Evolutionary conservation across 345 rosid genomes (phyloP).

Genomic region (Eucalyptus coolabah): DNA sequence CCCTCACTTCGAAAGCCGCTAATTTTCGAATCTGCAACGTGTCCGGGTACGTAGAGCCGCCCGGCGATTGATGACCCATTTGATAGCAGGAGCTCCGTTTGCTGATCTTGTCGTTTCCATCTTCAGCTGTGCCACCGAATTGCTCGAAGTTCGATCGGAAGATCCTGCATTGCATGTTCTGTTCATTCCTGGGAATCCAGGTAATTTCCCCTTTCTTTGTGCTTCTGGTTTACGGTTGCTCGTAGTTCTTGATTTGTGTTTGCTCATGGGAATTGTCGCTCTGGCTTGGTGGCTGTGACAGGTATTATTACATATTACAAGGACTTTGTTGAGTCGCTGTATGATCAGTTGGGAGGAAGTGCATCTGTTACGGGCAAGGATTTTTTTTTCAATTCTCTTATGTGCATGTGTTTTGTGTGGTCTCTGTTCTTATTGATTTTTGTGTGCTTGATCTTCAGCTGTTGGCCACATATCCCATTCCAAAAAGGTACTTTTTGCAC

Average conservation of each 20-base stretch:
- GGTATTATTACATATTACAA: constrained; percentile 70
- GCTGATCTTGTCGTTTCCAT: not conserved
- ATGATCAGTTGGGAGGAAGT: constrained; percentile 46
- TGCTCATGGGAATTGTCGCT: not conserved
- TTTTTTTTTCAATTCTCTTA: not conserved
- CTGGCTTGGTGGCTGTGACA: constrained; percentile 5
- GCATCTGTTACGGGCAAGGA: constrained; percentile 48
- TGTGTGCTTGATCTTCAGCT: constrained; percentile 13
- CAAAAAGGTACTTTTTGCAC: constrained; percentile 32
- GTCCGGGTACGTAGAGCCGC: constrained; percentile 29
- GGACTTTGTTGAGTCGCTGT: constrained; percentile 64
- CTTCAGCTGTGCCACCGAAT: constrained; percentile 48
- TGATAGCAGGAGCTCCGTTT: not conserved
- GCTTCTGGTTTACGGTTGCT: not conserved
- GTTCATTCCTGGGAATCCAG: constrained; percentile 87
- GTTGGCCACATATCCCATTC: constrained; percentile 71
- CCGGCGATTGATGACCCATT: not conserved
- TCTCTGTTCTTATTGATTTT: not conserved
- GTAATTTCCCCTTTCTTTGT: constrained; percentile 2
- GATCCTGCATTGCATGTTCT: constrained; percentile 48
- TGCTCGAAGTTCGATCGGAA: constrained; percentile 58
- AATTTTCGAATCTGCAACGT: constrained; percentile 46
- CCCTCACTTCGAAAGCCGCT: constrained; percentile 12
- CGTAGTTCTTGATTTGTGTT: not conserved
- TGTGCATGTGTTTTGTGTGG: not conserved